Evolutionary conservation across 2,329 filamentous ascomycete genomes (phyloP), one percentile per base, ranked within the genome.

Genomic region (Pseudocercospora macadamiae): DNA sequence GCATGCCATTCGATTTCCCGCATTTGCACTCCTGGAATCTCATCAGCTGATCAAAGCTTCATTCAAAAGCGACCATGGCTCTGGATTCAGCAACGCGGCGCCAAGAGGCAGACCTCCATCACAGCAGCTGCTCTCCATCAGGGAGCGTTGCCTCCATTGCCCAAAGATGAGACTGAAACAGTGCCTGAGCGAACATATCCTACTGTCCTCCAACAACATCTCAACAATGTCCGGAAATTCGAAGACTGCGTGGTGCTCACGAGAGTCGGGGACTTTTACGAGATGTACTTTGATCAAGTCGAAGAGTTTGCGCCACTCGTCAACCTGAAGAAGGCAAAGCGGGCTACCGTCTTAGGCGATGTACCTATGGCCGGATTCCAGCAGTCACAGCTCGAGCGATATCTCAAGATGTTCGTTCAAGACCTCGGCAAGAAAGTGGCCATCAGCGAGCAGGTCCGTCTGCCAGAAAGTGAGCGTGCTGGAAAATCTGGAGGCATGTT

Each of bases 351-450:
- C 64, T 87, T 87, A 7, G 90, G 89, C 1, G 83, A 85, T 19
- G 90, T 99, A 16, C 79, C 93, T 4, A 97, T 99, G 93, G 90
- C 93, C 79, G 95, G 95, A 1, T 99, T 99, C 67, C 95, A 93
- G 16, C 92, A 91, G 74, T 93, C 90, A 70, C 93, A 97, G 72
- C 81, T 99, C 23, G 93, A 97, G 71, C 87, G 92, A 21, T 97
- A 92, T 74, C 84, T 99, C 67, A 97, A 97, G 75, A 86, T 91
- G 61, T 83, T 99, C 18, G 95, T 99, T 2, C 89, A 96, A 73
- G 95, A 97, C 71, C 78, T 95, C 45, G 90, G 89, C 73, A 89
- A 90, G 70, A 91, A 96, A 75, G 95, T 99, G 62, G 95, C 95
- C 48, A 89, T 99, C 64, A 92, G 91, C 47, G 93, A 99, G 73